phyloP scores from a whole-genome alignment of 2,329 filamentous ascomycete genomes.

The Helotiales sp. region DNA sequence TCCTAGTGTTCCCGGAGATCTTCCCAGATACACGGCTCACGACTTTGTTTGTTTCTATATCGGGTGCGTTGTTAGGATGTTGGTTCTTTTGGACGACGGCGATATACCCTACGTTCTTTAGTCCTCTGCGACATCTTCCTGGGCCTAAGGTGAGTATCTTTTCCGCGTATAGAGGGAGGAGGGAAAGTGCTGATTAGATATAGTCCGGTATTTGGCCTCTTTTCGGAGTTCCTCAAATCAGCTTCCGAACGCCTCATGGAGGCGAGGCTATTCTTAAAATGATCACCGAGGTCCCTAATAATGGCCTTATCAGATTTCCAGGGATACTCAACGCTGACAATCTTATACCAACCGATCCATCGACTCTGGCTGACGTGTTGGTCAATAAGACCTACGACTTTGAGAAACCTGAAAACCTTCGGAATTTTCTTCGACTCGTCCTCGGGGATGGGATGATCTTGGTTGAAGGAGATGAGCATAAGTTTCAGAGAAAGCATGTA shows the following conservation, averaged over 20 bases:
- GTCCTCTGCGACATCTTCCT: conserved; percentile 25
- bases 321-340: conserved; percentile 60
- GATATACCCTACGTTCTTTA: conserved; percentile 25
- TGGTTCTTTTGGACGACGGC: conserved; percentile 20
- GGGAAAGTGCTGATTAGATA: neutral
- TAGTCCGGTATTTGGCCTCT: conserved; percentile 13
- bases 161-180: neutral
- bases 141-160: conserved; percentile 19
- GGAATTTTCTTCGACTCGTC: conserved; percentile 58
- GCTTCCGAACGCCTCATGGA: conserved; percentile 15
- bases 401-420: conserved; percentile 56
- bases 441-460: conserved; percentile 69
- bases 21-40: conserved; percentile 20
- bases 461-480: conserved; percentile 84
- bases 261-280: conserved; percentile 30
- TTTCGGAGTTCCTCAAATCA: conserved; percentile 8
- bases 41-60: conserved; percentile 12
- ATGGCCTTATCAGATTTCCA: conserved; percentile 67
- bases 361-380: conserved; percentile 67
- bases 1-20: conserved; percentile 20
- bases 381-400: conserved; percentile 70
- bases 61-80: conserved; percentile 7
- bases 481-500: conserved; percentile 68
- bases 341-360: conserved; percentile 57
- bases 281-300: conserved; percentile 58